Evolutionary conservation across 1,139 yeast species (phyloP), one percentile per base, ranked within the genome.

Genomic region (Torulaspora globosa): DNA sequence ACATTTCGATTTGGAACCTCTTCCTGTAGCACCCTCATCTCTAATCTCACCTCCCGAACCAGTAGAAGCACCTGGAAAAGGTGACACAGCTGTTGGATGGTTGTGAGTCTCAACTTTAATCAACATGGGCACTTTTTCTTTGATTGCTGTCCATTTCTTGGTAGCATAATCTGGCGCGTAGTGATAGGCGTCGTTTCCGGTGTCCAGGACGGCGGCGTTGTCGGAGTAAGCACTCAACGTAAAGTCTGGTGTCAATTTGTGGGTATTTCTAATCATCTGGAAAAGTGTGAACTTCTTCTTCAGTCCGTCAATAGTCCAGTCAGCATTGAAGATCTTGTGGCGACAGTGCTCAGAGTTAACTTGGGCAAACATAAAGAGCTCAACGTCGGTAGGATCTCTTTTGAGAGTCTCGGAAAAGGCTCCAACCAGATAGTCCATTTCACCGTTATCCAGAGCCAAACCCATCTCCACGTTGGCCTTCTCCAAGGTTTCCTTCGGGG

Each of bases 1-100:
- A 60, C 97, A 96, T 70, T 92, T 92, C 36, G 97, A 81, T 68
- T 88, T 87, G 21, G 98, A 92, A 43, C 99, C 99, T 67, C 97
- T 80, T 54, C 99, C 99, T 16, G 92, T 96, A 24, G 99, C 98
- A 70, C 97, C 98, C 72, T 94, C 99, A 68, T 94, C 99, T 76
- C 99, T 86, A 61, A 94, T 94, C 71, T 94, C 99, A 72, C 99
- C 99, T 68, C 99, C 99, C 16, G 98, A 90, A 55, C 99, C 99
- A 15, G 99, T 94, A 31, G 99, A 96, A 31, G 99, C 99, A 69
- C 99, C 99, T 4, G 98, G 92, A 70, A 87, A 94, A 29, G 99
- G 99, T 24, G 97, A 90, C 10, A 94, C 97, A 0, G 98, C 98
- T 31, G 99, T 94, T 44, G 99, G 99, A 67, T 94, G 99, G 70